Percentiles rank a stretch among this genome's conserved stretches.
Conservation (phyloP, 176 grass and related monocot genomes). For the Aegilops bicornis region DNA sequence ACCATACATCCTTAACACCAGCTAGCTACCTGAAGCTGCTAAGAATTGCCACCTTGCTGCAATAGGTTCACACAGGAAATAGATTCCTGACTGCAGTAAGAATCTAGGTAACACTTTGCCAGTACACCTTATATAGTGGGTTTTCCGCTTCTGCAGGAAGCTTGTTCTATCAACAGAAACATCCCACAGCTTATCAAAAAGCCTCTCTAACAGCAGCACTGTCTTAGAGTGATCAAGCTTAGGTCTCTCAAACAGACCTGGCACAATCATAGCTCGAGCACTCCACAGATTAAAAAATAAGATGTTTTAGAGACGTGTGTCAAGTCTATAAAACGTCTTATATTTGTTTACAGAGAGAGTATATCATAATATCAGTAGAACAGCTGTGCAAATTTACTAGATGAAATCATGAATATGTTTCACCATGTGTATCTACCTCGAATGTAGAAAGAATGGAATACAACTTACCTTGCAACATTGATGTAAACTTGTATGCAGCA, state of each 20-base stretch:
- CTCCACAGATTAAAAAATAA: not conserved
- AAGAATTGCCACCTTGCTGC: not conserved
- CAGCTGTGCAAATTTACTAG: not conserved
- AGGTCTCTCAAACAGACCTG: not conserved
- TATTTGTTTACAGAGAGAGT: too few relatives aligned
- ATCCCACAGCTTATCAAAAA: not conserved
- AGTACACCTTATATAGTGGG: not conserved
- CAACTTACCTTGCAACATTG: conserved; percentile 82
- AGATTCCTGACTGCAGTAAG: not conserved
- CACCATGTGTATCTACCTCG: not conserved
- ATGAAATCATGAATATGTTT: not conserved
- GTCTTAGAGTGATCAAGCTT: not conserved
- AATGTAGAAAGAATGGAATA: conserved; percentile 22
- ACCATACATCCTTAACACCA: conserved; percentile 10
- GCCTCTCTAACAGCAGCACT: not conserved
- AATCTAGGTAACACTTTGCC: not conserved
- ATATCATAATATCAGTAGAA: not conserved
- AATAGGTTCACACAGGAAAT: not conserved
- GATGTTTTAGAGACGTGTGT: too few relatives aligned
- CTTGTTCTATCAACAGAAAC: conserved; percentile 9
- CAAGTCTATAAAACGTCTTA: too few relatives aligned
- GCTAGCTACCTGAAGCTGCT: not conserved
- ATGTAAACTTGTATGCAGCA: conserved; percentile 71
- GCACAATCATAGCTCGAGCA: not conserved
- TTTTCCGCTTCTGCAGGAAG: not conserved